Evolutionary conservation across 495 filamentous ascomycete genomes (phyloP), one percentile per base, ranked within the genome.

Genomic region (Platismatia glauca): DNA sequence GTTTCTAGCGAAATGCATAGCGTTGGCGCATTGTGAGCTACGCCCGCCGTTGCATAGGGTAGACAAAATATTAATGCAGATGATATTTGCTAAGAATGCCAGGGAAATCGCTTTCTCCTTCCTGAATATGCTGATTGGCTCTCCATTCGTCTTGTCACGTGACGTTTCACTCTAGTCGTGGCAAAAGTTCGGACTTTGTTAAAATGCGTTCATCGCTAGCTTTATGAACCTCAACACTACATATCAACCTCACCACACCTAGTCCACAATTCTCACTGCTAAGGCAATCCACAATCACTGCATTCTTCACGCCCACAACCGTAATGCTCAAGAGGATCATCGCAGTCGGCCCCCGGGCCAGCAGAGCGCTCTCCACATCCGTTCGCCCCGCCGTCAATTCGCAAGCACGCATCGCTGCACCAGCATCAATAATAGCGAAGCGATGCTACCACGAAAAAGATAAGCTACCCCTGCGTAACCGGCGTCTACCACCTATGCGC

Each of bases 391-490:
- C 75, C 72, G 69, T 77, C 68, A 64, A 71, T 46, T 67, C 75
- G 66, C 70, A 75, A 67, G 65, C 73, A 53, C 71, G 72, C 57
- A 55, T 68, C 60, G 65, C 70, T 60, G 69, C 73, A 58, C 66
- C 68, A 39, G 64, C 72, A 59, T 64, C 69, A 58, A 62, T 67
- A 62, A 68, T 68, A 59, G 70, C 77, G 66, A 71, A 76, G 63
- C 72, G 84, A 62, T 73, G 73, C 66, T 86, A 86, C 67, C 84
- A 86, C 68, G 84, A 86, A 71, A 86, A 86, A 79, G 84, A 81
- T 81, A 76, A 71, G 79, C 78, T 20, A 20, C 27, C 13, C 53
- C 29, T 62, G 63, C 55, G 66, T 74, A 35, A 63, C 68, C 37
- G 34, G 34, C 6, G 58, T 34, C 63, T 68, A 4, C 39, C 72